Evolutionary conservation across 2,329 filamentous ascomycete genomes (phyloP).

Genomic region (Aurifilum marmelostoma): DNA sequence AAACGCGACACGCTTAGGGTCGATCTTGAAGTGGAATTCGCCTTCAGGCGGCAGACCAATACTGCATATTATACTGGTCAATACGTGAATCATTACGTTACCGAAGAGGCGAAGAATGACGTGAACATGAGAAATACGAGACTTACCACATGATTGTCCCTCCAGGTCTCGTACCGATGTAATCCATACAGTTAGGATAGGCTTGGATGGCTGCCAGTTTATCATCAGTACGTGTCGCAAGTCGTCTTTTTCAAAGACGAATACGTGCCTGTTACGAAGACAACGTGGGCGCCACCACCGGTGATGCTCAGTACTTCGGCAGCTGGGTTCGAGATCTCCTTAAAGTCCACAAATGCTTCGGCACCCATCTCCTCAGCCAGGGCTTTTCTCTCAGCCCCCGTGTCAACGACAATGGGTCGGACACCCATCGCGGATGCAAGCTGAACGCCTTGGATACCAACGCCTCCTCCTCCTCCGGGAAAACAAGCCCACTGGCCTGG

Average conservation of each 20-base stretch:
- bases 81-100: too few relatives aligned
- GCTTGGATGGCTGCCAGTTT: conserved; percentile 25
- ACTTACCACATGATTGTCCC: conserved; percentile 29
- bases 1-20: conserved; percentile 21
- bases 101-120: neutral
- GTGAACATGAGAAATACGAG: neutral
- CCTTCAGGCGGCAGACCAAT: conserved; percentile 29
- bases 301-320: conserved; percentile 26
- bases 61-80: conserved; percentile 10
- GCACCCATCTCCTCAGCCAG: conserved; percentile 54
- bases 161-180: conserved; percentile 22
- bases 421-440: conserved; percentile 59
- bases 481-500: conserved; percentile 59
- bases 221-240: neutral
- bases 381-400: conserved; percentile 49
- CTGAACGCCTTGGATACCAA: conserved; percentile 62
- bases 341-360: conserved; percentile 61
- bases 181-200: conserved; percentile 27
- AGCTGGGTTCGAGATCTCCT: conserved; percentile 37
- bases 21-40: conserved; percentile 27
- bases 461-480: conserved; percentile 57
- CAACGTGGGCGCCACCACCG: conserved; percentile 28
- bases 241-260: neutral
- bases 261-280: conserved; percentile 28
- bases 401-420: conserved; percentile 59